Evolutionary conservation across 805 yeast species (phyloP), one percentile per base, ranked within the genome.

Genomic region (Kuraishia molischiana): DNA sequence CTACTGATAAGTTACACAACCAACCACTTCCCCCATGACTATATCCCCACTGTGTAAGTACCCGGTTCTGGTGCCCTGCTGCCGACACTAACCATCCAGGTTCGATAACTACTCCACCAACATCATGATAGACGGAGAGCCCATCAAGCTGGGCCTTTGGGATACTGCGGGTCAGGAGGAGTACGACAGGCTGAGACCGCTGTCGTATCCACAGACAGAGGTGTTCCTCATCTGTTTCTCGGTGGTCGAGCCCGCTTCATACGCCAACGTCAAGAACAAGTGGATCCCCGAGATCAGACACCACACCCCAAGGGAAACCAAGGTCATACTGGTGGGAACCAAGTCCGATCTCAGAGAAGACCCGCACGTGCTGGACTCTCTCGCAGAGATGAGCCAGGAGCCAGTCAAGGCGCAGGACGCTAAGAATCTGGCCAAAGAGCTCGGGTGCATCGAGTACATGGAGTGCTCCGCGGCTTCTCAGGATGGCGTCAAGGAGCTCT

Each of bases 111-210:
- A 87, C 57, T 75, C 95, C 2, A 90, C 95, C 14, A 80, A 81
- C 32, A 86, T 87, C 19, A 74, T 85, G 70, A 79, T 79, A 17
- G 90, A 82, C 50, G 80, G 83, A 21, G 86, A 80, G 50, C 84
- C 85, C 38, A 79, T 83, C 51, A 85, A 85, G 52, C 67, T 87
- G 37, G 95, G 94, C 19, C 69, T 87, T 34, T 87, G 95, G 95
- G 96, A 87, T 72, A 87, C 96, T 13, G 95, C 96, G 3, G 96
- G 96, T 20, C 95, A 87, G 60, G 82, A 84, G 52, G 95, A 86
- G 55, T 86, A 86, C 57, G 95, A 87, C 56, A 69, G 95, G 43
- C 68, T 86, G 51, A 70, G 96, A 59, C 96, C 96, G 3, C 65
- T 87, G 43, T 81, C 92, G 6, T 87, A 87, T 52, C 95, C 95